Base-by-base conservation (phyloP, 2,329 filamentous ascomycete genomes). In the Arthrobotrys megalospora region DNA sequence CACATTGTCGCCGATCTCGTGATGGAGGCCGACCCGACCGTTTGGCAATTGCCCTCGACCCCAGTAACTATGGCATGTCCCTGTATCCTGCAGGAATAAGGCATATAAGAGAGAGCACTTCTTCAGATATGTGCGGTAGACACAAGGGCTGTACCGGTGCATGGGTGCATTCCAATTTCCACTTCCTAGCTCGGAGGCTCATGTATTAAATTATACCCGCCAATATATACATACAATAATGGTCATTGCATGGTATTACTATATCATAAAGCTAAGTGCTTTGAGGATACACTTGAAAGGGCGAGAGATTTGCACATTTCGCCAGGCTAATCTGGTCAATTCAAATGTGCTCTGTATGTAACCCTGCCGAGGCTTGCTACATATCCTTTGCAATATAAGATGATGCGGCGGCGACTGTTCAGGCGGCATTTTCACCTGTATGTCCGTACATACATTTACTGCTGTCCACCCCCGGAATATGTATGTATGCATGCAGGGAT, bases 21-120 rank as follows among this genome's bases (percentile, higher is more conserved):
- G 72, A 76, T 65, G 48, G 19, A 41, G 7, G 28, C n/a, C 34
- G 58, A 76, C 72, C 72, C 72, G 65, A 65, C 65, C 47, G 72
- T 64, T 69, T 76, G 72, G 72, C 72, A 24, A 53, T n/a, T 60
- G 55, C 34, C 24, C 19, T 60, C 24, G 12, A 43, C 55, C 55
- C 45, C 47, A 38, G 45, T 50, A 53, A 43, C 28, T 21, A n/a
- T 19, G 28, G 41, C 60, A 48, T 47, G 60, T 60, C 55, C 55
- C 19, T 60, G 55, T 32, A 28, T 28, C 24, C 24, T 28, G 24
- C 24, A 28, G 24, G 24, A 28, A 28, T 28, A 28, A 28, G 24
- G 24, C 24, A 28, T 28, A 28, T 28, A 28, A 28, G 24, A 28
- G 24, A 28, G 24, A 28, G 24, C 5, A 28, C 24, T 28, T 28